Percentiles rank a stretch among this genome's conserved stretches.
phyloP scores from a whole-genome alignment of 2,329 filamentous ascomycete species.

The Sclerotiophoma versabilis region DNA sequence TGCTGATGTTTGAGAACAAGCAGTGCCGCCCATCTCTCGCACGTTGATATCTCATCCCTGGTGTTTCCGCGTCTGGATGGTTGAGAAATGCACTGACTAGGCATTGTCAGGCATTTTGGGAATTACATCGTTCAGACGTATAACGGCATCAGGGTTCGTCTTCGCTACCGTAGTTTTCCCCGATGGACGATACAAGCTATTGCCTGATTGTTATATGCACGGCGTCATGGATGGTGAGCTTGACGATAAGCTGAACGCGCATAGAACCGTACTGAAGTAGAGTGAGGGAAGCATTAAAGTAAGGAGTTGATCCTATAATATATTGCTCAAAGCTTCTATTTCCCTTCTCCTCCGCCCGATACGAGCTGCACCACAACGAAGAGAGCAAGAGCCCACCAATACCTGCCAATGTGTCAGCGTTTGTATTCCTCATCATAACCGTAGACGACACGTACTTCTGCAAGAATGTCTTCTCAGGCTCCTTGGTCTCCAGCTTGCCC shows the following conservation, averaged over 20 bases:
- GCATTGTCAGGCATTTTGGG: too few relatives aligned
- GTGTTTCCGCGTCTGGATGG: too few relatives aligned
- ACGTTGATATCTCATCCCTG: too few relatives aligned
- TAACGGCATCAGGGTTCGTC: too few relatives aligned
- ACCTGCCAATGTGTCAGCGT: conserved; percentile 47
- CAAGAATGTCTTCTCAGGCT: conserved; percentile 59
- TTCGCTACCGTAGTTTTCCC: too few relatives aligned
- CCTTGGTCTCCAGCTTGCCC: conserved; percentile 58
- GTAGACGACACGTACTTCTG: conserved; percentile 55
- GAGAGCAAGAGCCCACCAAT: conserved; percentile 59
- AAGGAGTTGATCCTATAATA: background rate
- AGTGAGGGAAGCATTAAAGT: too few relatives aligned
- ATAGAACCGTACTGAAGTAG: background rate
- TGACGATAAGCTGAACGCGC: background rate
- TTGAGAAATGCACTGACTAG: too few relatives aligned
- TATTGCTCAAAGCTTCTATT: too few relatives aligned
- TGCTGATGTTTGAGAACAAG: too few relatives aligned
- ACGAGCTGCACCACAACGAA: conserved; percentile 57
- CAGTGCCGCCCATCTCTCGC: too few relatives aligned
- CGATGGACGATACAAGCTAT: background rate
- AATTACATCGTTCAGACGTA: too few relatives aligned
- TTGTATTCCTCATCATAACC: background rate
- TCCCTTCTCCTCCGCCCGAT: conserved; percentile 49
- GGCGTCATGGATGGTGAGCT: background rate
- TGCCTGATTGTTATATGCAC: background rate